These are phyloP conservation scores for Starmera quercuum DNA, from an alignment of 805 yeast species.

Conservation along the genomic window DNA sequence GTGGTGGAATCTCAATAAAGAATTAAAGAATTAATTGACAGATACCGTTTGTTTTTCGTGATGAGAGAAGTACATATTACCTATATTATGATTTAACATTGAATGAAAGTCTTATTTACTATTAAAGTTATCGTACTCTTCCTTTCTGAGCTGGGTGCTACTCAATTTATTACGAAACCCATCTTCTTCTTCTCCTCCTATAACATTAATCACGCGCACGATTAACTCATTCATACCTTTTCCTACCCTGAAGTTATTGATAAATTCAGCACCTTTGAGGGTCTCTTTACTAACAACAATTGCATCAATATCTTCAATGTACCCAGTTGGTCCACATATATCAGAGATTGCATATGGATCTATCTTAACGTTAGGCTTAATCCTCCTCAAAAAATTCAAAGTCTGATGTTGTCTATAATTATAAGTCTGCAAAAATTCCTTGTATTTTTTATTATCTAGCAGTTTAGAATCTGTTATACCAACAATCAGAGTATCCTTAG, in stretches of 20 bases:
- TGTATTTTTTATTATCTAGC: conserved; percentile 66
- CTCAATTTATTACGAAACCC: conserved; percentile 72
- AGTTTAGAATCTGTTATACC: conserved; percentile 80
- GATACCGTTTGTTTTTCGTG: neutral
- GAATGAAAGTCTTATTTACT: neutral
- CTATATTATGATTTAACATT: neutral
- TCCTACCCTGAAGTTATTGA: conserved; percentile 57
- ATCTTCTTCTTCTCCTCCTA: conserved; percentile 53
- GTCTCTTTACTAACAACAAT: conserved; percentile 81
- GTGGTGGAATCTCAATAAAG: conserved; percentile 37
- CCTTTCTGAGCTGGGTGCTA: conserved; percentile 68
- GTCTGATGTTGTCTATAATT: conserved; percentile 42
- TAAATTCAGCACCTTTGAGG: conserved; percentile 58
- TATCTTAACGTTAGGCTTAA: conserved; percentile 38
- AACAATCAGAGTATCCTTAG: conserved; percentile 50
- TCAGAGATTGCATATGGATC: conserved; percentile 66
- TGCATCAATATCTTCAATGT: conserved; percentile 63
- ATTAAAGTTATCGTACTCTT: conserved; percentile 10
- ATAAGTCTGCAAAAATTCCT: conserved; percentile 55
- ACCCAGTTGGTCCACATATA: conserved; percentile 91
- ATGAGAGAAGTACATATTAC: neutral
- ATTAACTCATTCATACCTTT: conserved; percentile 45
- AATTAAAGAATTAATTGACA: conserved; percentile 9
- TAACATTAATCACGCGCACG: conserved; percentile 49
- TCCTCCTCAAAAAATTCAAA: conserved; percentile 35